These are phyloP conservation scores for Pythium chondricola DNA, from an alignment of 352 stramenopile species.

Conservation along the genomic window DNA sequence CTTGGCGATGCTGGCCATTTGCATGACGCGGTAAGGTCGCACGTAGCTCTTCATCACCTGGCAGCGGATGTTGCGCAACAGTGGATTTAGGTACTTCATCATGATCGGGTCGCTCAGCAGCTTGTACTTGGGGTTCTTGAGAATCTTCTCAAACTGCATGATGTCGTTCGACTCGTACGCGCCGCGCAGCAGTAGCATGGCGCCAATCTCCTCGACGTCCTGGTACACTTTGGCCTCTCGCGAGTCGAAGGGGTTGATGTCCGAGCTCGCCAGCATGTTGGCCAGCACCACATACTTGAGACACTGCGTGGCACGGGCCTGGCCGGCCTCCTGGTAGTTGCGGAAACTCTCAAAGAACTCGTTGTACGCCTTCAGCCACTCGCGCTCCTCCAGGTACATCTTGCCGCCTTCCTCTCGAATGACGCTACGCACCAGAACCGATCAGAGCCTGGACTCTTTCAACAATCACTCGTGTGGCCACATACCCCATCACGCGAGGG, in stretches of 20 bases:
- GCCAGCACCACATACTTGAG: slow-evolving; percentile 92
- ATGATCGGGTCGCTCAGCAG: slow-evolving; percentile 94
- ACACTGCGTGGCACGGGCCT: slow-evolving; percentile 81
- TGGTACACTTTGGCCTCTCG: slow-evolving; percentile 91
- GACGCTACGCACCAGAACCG: slow-evolving; percentile 30
- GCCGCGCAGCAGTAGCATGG: slow-evolving; percentile 62
- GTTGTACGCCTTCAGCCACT: slow-evolving; percentile 90
- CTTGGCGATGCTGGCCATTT: slow-evolving; percentile 78
- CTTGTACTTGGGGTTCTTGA: slow-evolving; percentile 88
- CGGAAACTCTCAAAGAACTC: slow-evolving; percentile 93
- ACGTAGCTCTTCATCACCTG: slow-evolving; percentile 91
- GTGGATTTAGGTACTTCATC: slow-evolving; percentile 83
- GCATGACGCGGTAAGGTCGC: slow-evolving; percentile 88
- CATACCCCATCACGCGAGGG: slow-evolving; percentile 87
- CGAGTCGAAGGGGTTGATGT: slow-evolving; percentile 93
- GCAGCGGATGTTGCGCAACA: slow-evolving; percentile 91
- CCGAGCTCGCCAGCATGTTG: slow-evolving; percentile 89
- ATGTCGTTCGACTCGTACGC: slow-evolving; percentile 90
- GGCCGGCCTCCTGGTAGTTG: slow-evolving; percentile 91
- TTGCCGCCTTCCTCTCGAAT: slow-evolving; percentile 91
- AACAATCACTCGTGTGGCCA: too few relatives aligned
- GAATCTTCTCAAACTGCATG: slow-evolving; percentile 88
- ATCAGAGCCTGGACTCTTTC: too few relatives aligned
- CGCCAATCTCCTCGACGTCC: slow-evolving; percentile 71
- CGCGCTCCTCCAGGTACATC: slow-evolving; percentile 88